Base-by-base conservation (phyloP, 1,284 basidiomycete species). In the Ustilago cynodontis region DNA sequence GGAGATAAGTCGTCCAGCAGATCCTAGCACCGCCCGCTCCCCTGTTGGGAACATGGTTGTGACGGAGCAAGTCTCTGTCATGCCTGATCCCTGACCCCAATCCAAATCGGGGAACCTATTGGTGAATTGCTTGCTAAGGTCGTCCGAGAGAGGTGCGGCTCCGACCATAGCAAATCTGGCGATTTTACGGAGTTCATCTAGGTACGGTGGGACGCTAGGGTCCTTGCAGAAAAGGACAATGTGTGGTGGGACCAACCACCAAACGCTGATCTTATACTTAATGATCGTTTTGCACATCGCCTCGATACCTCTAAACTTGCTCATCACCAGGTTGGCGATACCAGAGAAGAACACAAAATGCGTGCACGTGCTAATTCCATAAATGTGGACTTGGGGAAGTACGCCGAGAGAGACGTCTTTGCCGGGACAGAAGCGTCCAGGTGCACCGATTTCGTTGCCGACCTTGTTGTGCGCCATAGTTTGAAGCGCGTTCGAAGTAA, bases 31-130 rank as follows among this genome's bases (percentile, higher is more conserved):
- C 2, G 83, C 82, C 1, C 68, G 71, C 59, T 84, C 81, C 7
- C 81, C 83, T 1, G 82, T 75, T 0, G 84, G 83, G 63, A 85
- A 86, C 56, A 85, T 80, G 68, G 85, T 86, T 14, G 85, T 77
- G 2, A 85, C 71, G 18, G 71, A 76, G 64, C 83, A 86, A 8
- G 81, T 80, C 13, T 77, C 71, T 37, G 81, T 83, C 86, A 78
- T 78, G 3, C 79, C 81, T 4, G 65, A 78, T 1, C 81, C 81
- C 54, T 82, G 81, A 1, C 81, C 80, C 76, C 80, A 82, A 47
- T 80, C 78, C 16, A 80, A 59, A 1, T 59, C 57, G 1, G 81
- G 81, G 31, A 82, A 69, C 7, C 64, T 33, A 18, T 65, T 66
- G 9, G 62, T 71, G 41, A 83, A 77, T 45, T 78, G 78, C 26